Conservation (phyloP, 345 rosid genomes). For the Atalantia buxifolia region DNA sequence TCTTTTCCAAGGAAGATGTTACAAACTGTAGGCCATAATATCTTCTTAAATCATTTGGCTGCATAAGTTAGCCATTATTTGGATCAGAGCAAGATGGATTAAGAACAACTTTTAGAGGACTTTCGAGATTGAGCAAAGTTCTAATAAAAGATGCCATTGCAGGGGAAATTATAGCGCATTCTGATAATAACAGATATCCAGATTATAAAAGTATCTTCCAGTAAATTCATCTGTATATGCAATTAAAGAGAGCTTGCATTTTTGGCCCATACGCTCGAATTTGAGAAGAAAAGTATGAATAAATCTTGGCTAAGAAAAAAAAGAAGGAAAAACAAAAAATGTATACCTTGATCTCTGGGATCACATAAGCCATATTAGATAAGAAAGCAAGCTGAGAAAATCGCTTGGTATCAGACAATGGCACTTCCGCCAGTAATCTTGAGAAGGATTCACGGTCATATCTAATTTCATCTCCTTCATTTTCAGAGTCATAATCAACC, state of each 20-base stretch:
- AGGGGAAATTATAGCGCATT: neutral
- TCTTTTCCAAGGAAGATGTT: slow-evolving; percentile 82
- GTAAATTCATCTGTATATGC: neutral
- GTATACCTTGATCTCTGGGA: slow-evolving; percentile 58
- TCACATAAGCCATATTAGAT: slow-evolving; percentile 84
- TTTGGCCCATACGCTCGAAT: neutral
- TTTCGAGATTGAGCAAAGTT: neutral
- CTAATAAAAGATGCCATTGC: neutral
- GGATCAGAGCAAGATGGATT: neutral
- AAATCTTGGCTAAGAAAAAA: neutral
- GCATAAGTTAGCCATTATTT: slow-evolving; percentile 6
- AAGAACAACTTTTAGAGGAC: neutral
- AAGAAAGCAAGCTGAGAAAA: slow-evolving; percentile 80
- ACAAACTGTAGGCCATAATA: slow-evolving; percentile 60
- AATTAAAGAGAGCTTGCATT: neutral
- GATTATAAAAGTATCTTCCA: neutral
- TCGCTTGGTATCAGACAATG: slow-evolving; percentile 62
- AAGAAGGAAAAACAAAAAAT: neutral
- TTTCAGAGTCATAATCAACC: slow-evolving; percentile 50
- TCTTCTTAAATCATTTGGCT: slow-evolving; percentile 57
- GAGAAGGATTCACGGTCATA: slow-evolving; percentile 55
- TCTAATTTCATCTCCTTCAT: slow-evolving; percentile 19
- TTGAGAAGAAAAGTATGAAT: neutral
- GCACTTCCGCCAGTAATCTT: slow-evolving; percentile 39
- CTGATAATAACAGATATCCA: neutral